Percentiles rank a stretch among this genome's conserved stretches.
Conservation (phyloP, 1,139 yeast genomes). For the Yamadazyma sp. region DNA sequence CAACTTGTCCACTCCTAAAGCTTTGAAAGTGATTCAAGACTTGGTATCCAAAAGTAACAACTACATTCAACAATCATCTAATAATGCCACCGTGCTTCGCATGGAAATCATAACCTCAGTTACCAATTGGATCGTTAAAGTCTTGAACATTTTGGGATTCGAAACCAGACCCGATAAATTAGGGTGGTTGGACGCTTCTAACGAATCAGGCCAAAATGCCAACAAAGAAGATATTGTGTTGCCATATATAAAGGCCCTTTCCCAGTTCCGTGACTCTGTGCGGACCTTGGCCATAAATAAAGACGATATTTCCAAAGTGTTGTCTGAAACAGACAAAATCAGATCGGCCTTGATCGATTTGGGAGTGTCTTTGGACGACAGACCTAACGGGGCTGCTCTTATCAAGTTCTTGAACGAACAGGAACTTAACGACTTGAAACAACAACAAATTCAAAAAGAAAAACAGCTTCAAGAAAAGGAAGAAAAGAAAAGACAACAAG, state of each 20-base stretch:
- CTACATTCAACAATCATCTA: slow-evolving; percentile 56
- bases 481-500: slow-evolving; percentile 39
- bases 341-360: slow-evolving; percentile 63
- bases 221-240: slow-evolving; percentile 66
- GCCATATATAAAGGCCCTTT: slow-evolving; percentile 78
- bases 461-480: slow-evolving; percentile 43
- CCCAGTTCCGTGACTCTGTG: slow-evolving; percentile 79
- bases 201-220: slow-evolving; percentile 14
- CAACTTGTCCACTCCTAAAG: slow-evolving; percentile 78
- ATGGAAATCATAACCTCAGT: slow-evolving; percentile 67
- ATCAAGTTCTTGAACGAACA: slow-evolving; percentile 72
- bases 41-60: slow-evolving; percentile 70
- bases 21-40: slow-evolving; percentile 62
- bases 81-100: slow-evolving; percentile 48
- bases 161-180: slow-evolving; percentile 64
- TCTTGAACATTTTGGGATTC: slow-evolving; percentile 74
- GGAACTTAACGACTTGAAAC: slow-evolving; percentile 66
- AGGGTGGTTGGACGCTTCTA: slow-evolving; percentile 66
- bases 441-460: slow-evolving; percentile 63
- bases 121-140: slow-evolving; percentile 69
- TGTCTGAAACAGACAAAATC: slow-evolving; percentile 46
- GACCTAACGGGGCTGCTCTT: slow-evolving; percentile 76
- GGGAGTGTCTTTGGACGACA: slow-evolving; percentile 87
- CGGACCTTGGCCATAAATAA: slow-evolving; percentile 72
- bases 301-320: slow-evolving; percentile 53